Evolutionary conservation across 306 rosid species (phyloP), one percentile per base, ranked within the genome.

Genomic region (Oxytropis ochrocephala): DNA sequence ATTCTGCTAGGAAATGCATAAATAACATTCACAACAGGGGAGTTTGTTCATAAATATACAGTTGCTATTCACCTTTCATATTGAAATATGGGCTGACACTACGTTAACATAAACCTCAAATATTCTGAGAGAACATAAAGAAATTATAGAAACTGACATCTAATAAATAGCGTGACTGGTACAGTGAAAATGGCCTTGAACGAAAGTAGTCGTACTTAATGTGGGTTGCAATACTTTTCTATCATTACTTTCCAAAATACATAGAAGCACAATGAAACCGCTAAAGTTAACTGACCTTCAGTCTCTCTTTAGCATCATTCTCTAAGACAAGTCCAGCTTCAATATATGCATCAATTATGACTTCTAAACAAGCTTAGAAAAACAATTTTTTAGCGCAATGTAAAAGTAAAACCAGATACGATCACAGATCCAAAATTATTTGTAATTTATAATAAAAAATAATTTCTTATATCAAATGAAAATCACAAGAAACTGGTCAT

Each of bases 271-370:
- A 72, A 41, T 33, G 50, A 67, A 49, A 55, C 17, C 6, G 12
- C 76, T 36, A 63, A 61, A 77, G 68, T 52, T 68, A 61, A n/a
- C 19, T 38, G 76, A 88, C 99, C 97, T 87, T 91, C 69, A 88
- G 70, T 21, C 39, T 83, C 0, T 85, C 83, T 35, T 83, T 94
- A 38, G 85, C 84, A 53, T 90, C 98, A 71, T 81, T 88, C 83
- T 85, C 92, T 24, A 91, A 70, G 76, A 94, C 96, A 10, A 94
- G 97, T 61, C 97, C 92, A 65, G 97, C 97, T 76, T 94, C 80
- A 54, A 78, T 77, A 62, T 78, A 91, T 64, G 96, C 99, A 73
- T 91, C 89, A 30, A 75, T 84, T 39, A 94, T 88, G 82, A 87
- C 73, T 84, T 94, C 96, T 94, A 38, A 30, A 35, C 54, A 75